Evolutionary conservation across 2,329 filamentous ascomycete genomes (phyloP).

Genomic region (Paradendryphiella salina): DNA sequence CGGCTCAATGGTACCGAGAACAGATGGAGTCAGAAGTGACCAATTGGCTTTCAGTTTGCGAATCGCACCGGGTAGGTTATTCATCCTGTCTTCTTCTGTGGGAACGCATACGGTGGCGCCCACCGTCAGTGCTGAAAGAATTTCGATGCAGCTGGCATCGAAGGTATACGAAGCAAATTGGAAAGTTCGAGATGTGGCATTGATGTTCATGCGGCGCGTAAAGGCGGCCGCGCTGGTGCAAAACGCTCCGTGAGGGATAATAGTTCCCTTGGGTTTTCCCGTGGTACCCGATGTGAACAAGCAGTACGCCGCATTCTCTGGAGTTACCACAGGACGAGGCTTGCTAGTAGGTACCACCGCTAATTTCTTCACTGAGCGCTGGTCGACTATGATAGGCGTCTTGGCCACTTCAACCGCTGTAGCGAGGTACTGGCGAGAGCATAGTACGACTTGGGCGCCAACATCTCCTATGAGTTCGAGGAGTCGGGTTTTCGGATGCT

Average conservation of each 20-base stretch:
- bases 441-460: slow-evolving; percentile 34
- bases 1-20: slow-evolving; percentile 47
- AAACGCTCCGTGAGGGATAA: slow-evolving; percentile 64
- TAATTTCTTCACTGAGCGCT: slow-evolving; percentile 47
- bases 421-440: slow-evolving; percentile 26
- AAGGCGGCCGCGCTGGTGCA: slow-evolving; percentile 51
- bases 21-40: slow-evolving; percentile 39
- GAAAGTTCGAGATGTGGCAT: slow-evolving; percentile 60
- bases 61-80: slow-evolving; percentile 54
- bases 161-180: slow-evolving; percentile 57
- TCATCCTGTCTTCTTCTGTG: slow-evolving; percentile 58
- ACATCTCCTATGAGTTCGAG: slow-evolving; percentile 41
- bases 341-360: slow-evolving; percentile 42
- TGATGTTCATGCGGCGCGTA: slow-evolving; percentile 49
- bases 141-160: slow-evolving; percentile 59
- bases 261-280: slow-evolving; percentile 61
- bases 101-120: slow-evolving; percentile 60
- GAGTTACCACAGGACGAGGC: slow-evolving; percentile 43
- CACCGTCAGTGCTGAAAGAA: slow-evolving; percentile 56
- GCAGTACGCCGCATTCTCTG: slow-evolving; percentile 60
- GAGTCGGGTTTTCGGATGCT: slow-evolving; percentile 44
- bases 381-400: slow-evolving; percentile 38
- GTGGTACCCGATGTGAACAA: slow-evolving; percentile 57
- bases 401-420: slow-evolving; percentile 31
- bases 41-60: slow-evolving; percentile 34